These are phyloP conservation scores for Hypoxylon sp. DNA, from an alignment of 2,329 filamentous ascomycete species.

Conservation along the genomic window DNA sequence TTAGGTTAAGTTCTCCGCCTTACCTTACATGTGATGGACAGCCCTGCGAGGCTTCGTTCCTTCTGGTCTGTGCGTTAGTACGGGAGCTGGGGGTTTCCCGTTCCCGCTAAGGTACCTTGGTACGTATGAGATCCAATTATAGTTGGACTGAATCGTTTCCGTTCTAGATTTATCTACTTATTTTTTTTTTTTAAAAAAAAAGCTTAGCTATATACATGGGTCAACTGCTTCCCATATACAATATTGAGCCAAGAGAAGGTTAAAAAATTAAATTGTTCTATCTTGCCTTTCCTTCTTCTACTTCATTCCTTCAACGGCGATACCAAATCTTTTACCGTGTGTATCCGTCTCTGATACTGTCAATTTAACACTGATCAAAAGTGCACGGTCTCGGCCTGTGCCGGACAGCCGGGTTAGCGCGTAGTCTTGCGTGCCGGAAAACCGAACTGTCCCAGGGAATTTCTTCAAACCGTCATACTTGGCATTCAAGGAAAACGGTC, in stretches of 20 bases:
- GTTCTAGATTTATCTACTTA: neutral
- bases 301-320: neutral
- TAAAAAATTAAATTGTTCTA: neutral
- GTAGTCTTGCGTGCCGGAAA: constrained; percentile 44
- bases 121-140: constrained; percentile 10
- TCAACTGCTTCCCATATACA: neutral
- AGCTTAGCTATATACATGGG: neutral
- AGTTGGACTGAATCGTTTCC: neutral
- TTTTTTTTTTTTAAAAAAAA: too few relatives aligned
- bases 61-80: constrained; percentile 15
- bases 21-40: constrained; percentile 31
- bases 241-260: neutral
- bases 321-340: constrained; percentile 17
- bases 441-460: constrained; percentile 44
- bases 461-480: constrained; percentile 46
- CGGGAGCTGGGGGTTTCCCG: constrained; percentile 17
- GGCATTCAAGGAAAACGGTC: constrained; percentile 38
- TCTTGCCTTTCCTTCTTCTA: neutral
- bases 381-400: constrained; percentile 45
- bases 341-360: constrained; percentile 25
- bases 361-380: constrained; percentile 27
- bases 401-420: constrained; percentile 48
- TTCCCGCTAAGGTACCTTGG: constrained; percentile 16
- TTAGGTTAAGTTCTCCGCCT: constrained; percentile 30
- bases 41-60: constrained; percentile 30